Percentiles rank a stretch among this genome's conserved stretches.
These are phyloP conservation scores for Penicillium goetzii DNA, from an alignment of 495 filamentous ascomycete genomes.

Conservation along the genomic window DNA sequence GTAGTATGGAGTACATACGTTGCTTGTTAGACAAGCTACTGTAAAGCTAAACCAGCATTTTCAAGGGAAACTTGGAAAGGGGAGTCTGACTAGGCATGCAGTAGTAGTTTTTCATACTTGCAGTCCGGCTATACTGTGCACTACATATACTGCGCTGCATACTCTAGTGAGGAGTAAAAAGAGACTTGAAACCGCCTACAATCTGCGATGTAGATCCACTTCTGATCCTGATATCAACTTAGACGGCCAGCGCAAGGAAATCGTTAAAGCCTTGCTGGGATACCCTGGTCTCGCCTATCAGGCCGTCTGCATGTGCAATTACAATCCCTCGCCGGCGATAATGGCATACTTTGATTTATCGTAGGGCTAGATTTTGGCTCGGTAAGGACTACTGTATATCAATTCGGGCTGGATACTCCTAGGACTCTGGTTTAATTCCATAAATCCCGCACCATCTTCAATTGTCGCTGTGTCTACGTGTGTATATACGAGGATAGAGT, in stretches of 20 bases:
- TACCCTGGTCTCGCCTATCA: constrained; percentile 4
- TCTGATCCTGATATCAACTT: background rate
- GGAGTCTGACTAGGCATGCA: background rate
- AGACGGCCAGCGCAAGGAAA: background rate
- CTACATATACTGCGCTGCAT: background rate
- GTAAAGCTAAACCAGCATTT: background rate
- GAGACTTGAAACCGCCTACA: background rate
- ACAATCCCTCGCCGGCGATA: background rate
- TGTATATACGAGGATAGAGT: background rate
- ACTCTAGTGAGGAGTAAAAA: background rate
- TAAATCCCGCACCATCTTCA: background rate
- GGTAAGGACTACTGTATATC: background rate
- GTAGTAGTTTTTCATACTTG: background rate
- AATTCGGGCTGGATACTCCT: background rate
- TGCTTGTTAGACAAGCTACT: background rate
- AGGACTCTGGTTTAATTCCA: background rate
- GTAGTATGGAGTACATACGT: background rate
- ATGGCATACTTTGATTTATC: constrained; percentile 5
- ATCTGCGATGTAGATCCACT: background rate
- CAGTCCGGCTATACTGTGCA: background rate
- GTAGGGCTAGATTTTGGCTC: background rate
- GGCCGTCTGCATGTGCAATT: constrained; percentile 6
- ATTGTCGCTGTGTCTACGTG: background rate
- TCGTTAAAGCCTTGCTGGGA: background rate
- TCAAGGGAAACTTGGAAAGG: background rate